phyloP scores from a whole-genome alignment of 768 basidiomycete genomes.

The Trametes elegans region DNA sequence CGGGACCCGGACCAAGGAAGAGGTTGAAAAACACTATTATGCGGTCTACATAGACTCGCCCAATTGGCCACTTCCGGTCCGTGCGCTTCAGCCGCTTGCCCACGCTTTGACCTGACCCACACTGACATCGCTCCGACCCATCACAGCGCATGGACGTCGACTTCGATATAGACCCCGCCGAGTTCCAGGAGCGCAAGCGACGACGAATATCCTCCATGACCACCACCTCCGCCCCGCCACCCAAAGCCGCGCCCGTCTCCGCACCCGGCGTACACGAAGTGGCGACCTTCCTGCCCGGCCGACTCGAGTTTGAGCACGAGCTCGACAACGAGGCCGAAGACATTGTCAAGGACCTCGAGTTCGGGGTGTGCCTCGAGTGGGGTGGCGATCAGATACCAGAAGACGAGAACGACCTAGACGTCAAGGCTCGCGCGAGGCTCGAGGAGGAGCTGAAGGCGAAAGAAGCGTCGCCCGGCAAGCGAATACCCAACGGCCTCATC shows the following conservation, averaged over 20 bases:
- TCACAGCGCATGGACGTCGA: conserved; percentile 44
- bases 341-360: conserved; percentile 92
- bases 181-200: conserved; percentile 89
- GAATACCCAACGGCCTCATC: conserved; percentile 27
- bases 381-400: conserved; percentile 82
- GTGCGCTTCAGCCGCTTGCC: conserved; percentile 30
- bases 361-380: conserved; percentile 82
- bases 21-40: conserved; percentile 88
- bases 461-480: conserved; percentile 29
- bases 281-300: conserved; percentile 88
- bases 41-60: conserved; percentile 76
- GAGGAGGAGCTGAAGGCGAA: conserved; percentile 38
- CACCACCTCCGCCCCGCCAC: conserved; percentile 48
- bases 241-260: conserved; percentile 81
- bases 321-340: conserved; percentile 97
- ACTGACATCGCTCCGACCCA: conserved; percentile 10
- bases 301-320: conserved; percentile 98
- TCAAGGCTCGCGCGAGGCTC: conserved; percentile 48
- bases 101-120: background rate
- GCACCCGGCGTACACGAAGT: conserved; percentile 92
- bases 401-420: conserved; percentile 75
- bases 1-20: conserved; percentile 90
- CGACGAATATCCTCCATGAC: conserved; percentile 83
- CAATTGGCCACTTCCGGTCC: conserved; percentile 79
- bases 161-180: conserved; percentile 73